Base-by-base conservation (phyloP, 331 rosid genomes). In the Erythrophleum ivorense region DNA sequence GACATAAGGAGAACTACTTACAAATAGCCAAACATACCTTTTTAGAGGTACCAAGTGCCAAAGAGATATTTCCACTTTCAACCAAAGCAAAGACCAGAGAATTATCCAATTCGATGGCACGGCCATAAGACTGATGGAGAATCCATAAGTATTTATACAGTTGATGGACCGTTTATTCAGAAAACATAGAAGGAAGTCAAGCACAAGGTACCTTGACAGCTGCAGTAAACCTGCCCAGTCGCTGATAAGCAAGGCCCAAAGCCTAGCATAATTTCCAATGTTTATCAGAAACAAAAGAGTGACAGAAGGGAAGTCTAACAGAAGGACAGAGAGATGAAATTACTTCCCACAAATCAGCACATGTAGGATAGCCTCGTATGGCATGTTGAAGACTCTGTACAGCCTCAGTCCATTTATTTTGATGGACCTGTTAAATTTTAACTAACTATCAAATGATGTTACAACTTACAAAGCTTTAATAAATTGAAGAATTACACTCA, bases 181-280 rank as follows among this genome's bases (percentile, higher is more conserved):
- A 80, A 31, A 53, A 83, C 15, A 49, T 16, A 77, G 81, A 78
- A 48, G 69, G 45, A 49, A 52, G 16, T 41, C 63, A 78, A 77
- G 71, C 79, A 71, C 33, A 73, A 49, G 29, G 33, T 79, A 92
- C 98, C 98, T 95, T 95, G 13, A 90, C 50, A 46, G 98, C 97
- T 14, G 98, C 98, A 62, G 97, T 92, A 85, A 89, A 92, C 91
- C 97, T 88, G 78, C 98, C 98, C 36, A 95, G 86, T 18, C 97
- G 91, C 81, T 91, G 95, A 82, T 95, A 95, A 65, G 98, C 97
- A 89, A 95, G 97, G 58, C 98, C 98, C 84, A 95, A 82, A 78
- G 97, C 94, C 98, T 92, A 80, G 53, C 83, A 74, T 67, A 83
- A 50, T 66, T 77, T 77, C 45, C 77, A 78, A 83, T 77, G 46